A percentile compares a stretch with the other conserved stretches of the same genome.
Evolutionary conservation across 1,284 basidiomycete species (phyloP).

Genomic region (Papiliotrema nemorosa): DNA sequence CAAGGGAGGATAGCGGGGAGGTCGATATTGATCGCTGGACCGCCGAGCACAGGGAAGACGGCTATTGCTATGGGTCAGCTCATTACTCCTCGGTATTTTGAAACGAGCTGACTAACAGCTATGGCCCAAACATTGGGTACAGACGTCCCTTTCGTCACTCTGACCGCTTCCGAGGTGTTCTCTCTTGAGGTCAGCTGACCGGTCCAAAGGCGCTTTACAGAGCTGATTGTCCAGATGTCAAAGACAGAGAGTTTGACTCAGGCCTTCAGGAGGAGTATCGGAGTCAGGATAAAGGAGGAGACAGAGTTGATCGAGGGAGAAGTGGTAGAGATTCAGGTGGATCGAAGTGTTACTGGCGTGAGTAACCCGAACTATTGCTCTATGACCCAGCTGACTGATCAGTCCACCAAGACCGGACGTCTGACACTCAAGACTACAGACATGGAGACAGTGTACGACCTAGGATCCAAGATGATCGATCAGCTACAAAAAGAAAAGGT

Average conservation of each 20-base stretch:
- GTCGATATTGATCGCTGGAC: conserved; percentile 93
- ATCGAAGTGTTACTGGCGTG: conserved; percentile 92
- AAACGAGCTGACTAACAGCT: conserved; percentile 55
- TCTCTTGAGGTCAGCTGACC: conserved; percentile 62
- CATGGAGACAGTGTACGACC: conserved; percentile 99
- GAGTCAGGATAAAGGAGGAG: conserved; percentile 96
- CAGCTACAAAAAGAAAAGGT: conserved; percentile 95
- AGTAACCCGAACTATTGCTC: conserved; percentile 42
- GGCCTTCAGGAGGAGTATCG: conserved; percentile 91
- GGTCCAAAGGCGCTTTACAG: not conserved
- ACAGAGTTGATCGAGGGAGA: conserved; percentile 97
- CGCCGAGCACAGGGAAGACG: conserved; percentile 94
- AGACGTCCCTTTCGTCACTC: conserved; percentile 96
- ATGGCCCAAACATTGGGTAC: conserved; percentile 93
- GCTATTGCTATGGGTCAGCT: conserved; percentile 86
- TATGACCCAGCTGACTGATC: conserved; percentile 8
- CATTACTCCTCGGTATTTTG: not conserved
- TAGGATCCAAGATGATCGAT: conserved; percentile 99
- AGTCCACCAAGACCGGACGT: conserved; percentile 98
- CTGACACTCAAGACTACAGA: conserved; percentile 97
- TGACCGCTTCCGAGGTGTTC: conserved; percentile 95
- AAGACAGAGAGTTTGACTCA: conserved; percentile 98
- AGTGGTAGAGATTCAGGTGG: conserved; percentile 97
- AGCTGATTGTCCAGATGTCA: conserved; percentile 62
- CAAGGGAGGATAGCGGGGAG: conserved; percentile 91